Conservation (phyloP, 768 basidiomycete species). For the Pleurotus pulmonarius region DNA sequence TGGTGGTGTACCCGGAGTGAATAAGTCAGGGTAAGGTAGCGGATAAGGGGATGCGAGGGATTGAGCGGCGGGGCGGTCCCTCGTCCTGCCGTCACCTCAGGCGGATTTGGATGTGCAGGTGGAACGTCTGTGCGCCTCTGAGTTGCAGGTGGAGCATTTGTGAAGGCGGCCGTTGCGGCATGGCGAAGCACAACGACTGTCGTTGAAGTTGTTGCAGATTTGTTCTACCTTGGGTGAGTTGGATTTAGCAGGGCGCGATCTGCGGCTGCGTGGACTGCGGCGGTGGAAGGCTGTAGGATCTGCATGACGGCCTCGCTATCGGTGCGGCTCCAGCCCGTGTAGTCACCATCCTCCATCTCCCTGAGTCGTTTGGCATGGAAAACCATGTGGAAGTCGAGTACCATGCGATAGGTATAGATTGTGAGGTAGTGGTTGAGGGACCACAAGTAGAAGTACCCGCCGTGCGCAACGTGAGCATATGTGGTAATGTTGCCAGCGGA, state of each 20-base stretch:
- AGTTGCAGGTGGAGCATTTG: neutral
- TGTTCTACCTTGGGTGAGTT: neutral
- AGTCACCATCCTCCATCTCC: neutral
- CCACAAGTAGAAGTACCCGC: neutral
- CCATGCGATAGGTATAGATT: neutral
- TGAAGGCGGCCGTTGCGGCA: neutral
- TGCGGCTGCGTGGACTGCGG: neutral
- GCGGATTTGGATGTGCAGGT: neutral
- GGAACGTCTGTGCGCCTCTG: neutral
- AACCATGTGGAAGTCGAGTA: neutral
- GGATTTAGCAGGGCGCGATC: too few relatives aligned
- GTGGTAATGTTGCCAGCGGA: too few relatives aligned
- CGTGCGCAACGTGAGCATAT: neutral
- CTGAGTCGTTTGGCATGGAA: neutral
- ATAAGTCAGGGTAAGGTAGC: neutral
- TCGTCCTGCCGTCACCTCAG: neutral
- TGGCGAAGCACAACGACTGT: neutral
- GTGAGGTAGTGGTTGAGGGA: neutral
- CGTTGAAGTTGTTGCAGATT: neutral
- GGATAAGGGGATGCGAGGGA: too few relatives aligned
- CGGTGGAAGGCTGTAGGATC: neutral
- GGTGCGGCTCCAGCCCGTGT: neutral
- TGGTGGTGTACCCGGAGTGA: slow-evolving; percentile 7
- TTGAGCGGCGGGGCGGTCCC: too few relatives aligned
- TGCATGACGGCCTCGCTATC: neutral